phyloP scores from a whole-genome alignment of 2,329 filamentous ascomycete genomes.

The Cladosporium sp. region DNA sequence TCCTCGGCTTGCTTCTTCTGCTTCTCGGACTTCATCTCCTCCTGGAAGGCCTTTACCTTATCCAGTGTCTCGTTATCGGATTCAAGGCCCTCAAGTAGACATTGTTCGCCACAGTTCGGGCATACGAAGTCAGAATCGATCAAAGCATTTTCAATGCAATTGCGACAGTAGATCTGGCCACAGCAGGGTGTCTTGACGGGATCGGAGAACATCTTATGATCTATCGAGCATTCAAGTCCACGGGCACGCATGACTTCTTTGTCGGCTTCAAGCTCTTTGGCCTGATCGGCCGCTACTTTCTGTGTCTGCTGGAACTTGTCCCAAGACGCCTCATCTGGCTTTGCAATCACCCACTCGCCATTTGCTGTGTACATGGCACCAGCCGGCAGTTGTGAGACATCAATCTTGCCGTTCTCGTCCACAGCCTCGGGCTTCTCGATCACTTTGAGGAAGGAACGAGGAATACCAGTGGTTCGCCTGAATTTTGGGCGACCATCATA shows the following conservation, averaged over 20 bases:
- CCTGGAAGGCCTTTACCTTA: constrained; percentile 73
- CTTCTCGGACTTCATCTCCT: constrained; percentile 44
- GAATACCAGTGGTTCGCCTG: constrained; percentile 95
- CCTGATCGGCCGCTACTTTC: constrained; percentile 74
- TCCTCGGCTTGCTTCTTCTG: constrained; percentile 10
- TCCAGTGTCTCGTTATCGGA: constrained; percentile 80
- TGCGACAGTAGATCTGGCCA: constrained; percentile 96
- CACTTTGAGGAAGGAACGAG: constrained; percentile 89
- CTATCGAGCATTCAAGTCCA: constrained; percentile 88
- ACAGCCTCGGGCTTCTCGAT: constrained; percentile 84
- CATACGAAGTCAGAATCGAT: constrained; percentile 98
- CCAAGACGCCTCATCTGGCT: constrained; percentile 94
- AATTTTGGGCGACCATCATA: constrained; percentile 91
- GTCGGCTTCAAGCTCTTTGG: constrained; percentile 69
- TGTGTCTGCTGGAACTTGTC: constrained; percentile 94
- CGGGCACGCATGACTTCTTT: constrained; percentile 84
- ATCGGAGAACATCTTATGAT: constrained; percentile 97
- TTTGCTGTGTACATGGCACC: constrained; percentile 97
- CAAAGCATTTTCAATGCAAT: constrained; percentile 98
- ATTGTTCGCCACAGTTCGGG: constrained; percentile 84
- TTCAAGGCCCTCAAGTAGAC: constrained; percentile 87
- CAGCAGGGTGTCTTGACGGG: constrained; percentile 99
- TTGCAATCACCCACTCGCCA: constrained; percentile 93
- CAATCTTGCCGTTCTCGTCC: constrained; percentile 68
- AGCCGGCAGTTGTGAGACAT: constrained; percentile 75